These are phyloP conservation scores for Fagus crenata DNA, from an alignment of 306 rosid genomes.

Conservation along the genomic window DNA sequence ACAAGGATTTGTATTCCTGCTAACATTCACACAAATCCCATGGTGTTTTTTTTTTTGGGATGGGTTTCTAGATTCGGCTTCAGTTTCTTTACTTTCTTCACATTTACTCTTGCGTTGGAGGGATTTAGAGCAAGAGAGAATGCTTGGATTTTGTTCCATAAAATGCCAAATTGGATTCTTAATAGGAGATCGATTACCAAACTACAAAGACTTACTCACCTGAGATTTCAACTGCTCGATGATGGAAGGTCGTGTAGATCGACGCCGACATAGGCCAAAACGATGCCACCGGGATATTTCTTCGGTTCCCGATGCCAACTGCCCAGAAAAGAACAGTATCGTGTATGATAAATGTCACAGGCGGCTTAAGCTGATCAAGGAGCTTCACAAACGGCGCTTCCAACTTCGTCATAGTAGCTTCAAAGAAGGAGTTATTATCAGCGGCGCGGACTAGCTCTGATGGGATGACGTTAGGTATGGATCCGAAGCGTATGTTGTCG, in stretches of 20 bases:
- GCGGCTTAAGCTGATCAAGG: slow-evolving; percentile 35
- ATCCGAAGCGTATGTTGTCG: slow-evolving; percentile 30
- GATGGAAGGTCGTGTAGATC: slow-evolving; percentile 19
- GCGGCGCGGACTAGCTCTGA: slow-evolving; percentile 18
- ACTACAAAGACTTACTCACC: background rate
- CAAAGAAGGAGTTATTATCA: slow-evolving; percentile 10
- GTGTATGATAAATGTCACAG: slow-evolving; percentile 33
- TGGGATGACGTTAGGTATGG: slow-evolving; percentile 36
- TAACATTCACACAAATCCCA: no score
- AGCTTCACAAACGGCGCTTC: slow-evolving; percentile 18
- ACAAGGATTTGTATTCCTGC: no score
- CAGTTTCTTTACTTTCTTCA: no score
- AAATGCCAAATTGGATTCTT: no score
- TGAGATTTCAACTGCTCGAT: background rate
- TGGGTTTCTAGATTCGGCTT: no score
- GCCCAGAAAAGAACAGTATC: slow-evolving; percentile 37
- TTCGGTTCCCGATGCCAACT: slow-evolving; percentile 23
- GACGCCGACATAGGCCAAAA: slow-evolving; percentile 49
- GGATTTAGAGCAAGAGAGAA: no score
- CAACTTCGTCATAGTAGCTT: slow-evolving; percentile 15
- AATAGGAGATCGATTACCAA: no score
- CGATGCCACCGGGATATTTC: slow-evolving; percentile 46
- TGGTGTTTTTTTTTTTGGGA: no score
- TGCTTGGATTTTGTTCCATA: no score
- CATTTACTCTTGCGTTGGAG: no score